A percentile compares a stretch with the other conserved stretches of the same genome.
phyloP scores from a whole-genome alignment of 192 early-diverging fungal genomes.

The Rhizoclosmatium globosum region DNA sequence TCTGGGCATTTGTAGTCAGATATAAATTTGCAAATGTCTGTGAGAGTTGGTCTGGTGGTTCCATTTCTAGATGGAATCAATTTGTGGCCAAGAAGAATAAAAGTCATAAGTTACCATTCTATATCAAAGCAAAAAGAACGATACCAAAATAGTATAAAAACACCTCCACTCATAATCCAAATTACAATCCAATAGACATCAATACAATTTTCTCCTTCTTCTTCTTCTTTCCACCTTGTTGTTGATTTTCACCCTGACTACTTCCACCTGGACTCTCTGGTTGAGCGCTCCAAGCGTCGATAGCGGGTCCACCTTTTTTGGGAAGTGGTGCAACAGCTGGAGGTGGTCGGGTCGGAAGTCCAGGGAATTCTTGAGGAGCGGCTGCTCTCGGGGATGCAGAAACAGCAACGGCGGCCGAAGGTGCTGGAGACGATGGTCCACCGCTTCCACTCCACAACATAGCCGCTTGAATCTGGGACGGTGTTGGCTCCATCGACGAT shows the following conservation, averaged over 20 bases:
- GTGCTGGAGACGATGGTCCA: background rate
- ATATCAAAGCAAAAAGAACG: background rate
- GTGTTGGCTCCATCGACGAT: background rate
- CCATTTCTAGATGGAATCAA: no score
- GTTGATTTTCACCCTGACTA: conserved; percentile 10
- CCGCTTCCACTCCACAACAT: background rate
- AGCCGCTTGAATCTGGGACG: background rate
- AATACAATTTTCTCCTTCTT: conserved; percentile 76
- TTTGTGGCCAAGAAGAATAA: no score
- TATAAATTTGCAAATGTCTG: background rate
- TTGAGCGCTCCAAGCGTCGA: background rate
- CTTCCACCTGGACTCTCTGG: background rate
- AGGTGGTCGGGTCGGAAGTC: background rate
- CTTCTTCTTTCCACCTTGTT: conserved; percentile 41
- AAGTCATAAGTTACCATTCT: no score
- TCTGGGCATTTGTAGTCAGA: no score
- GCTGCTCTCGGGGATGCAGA: conserved; percentile 12
- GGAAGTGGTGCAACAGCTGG: background rate
- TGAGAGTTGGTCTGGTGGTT: background rate
- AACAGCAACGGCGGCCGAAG: background rate
- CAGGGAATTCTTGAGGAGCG: conserved; percentile 6
- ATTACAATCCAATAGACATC: conserved; percentile 65
- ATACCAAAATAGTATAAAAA: background rate
- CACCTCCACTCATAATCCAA: background rate
- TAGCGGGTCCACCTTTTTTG: background rate